phyloP scores from a whole-genome alignment of 306 rosid genomes.

The Acacia acuminata region DNA sequence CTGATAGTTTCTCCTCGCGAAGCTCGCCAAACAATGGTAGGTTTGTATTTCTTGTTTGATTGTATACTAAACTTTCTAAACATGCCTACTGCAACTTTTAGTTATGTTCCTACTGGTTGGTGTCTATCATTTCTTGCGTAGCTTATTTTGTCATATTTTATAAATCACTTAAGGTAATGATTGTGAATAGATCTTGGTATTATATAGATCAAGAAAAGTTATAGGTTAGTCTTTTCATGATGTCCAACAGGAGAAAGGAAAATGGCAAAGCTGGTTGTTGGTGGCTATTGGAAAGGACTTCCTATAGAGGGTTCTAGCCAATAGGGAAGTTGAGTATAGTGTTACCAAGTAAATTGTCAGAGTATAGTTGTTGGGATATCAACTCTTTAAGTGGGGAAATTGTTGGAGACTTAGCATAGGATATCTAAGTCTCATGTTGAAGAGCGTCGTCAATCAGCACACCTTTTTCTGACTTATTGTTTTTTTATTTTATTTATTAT shows the following conservation, averaged over 20 bases:
- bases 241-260: not conserved
- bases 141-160: not conserved
- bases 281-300: not conserved
- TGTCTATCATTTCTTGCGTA: not conserved
- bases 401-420: not conserved
- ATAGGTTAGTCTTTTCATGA: not conserved
- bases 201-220: not conserved
- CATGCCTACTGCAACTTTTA: not conserved
- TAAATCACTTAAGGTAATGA: not conserved
- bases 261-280: not conserved
- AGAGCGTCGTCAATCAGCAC: no score
- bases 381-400: not conserved
- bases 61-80: not conserved
- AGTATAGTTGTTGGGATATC: not conserved
- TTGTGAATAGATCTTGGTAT: not conserved
- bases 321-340: not conserved
- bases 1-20: constrained; percentile 87
- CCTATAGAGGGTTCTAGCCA: not conserved
- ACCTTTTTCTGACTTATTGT: no score
- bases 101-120: not conserved
- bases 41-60: constrained; percentile 36
- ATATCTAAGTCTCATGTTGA: no score
- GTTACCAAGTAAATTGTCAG: not conserved
- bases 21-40: constrained; percentile 95
- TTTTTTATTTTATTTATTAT: no score